Percentiles rank a stretch among this genome's conserved stretches.
phyloP scores from a whole-genome alignment of 495 filamentous ascomycete genomes.

The Neurospora sp. region DNA sequence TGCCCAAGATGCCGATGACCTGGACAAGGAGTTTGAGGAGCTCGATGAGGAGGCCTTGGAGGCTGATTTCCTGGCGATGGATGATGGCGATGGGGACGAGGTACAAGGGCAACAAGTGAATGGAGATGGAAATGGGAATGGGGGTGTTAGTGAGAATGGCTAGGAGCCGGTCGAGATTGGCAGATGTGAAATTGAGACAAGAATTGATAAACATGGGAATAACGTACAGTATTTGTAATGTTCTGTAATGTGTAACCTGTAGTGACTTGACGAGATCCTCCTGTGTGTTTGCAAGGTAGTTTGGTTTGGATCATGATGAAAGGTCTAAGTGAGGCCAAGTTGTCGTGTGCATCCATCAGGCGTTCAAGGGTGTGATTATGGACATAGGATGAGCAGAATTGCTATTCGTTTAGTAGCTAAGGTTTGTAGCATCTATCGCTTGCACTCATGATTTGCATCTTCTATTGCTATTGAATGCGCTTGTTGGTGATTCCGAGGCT shows the following conservation, averaged over 20 bases:
- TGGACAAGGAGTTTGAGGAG: constrained; percentile 25
- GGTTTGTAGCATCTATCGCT: neutral
- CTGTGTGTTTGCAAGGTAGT: neutral
- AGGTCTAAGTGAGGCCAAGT: too few relatives aligned
- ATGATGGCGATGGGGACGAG: constrained; percentile 36
- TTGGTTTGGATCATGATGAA: neutral
- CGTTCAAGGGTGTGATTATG: neutral
- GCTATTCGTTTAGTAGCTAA: neutral
- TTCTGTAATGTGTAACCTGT: neutral
- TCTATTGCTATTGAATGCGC: neutral
- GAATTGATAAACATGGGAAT: neutral
- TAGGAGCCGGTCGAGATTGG: neutral
- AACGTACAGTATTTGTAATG: neutral
- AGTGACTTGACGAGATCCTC: too few relatives aligned
- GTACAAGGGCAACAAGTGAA: neutral
- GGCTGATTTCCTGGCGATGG: constrained; percentile 56
- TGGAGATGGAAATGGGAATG: neutral
- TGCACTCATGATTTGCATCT: neutral
- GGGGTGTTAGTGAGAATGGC: constrained; percentile 7
- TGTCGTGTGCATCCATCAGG: neutral
- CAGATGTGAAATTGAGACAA: neutral
- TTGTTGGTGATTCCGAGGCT: neutral
- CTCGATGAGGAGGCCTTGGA: constrained; percentile 56
- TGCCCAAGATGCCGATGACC: constrained; percentile 4
- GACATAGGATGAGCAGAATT: neutral